Conservation (phyloP, 208 protist species). For the Crithidia sp. region DNA sequence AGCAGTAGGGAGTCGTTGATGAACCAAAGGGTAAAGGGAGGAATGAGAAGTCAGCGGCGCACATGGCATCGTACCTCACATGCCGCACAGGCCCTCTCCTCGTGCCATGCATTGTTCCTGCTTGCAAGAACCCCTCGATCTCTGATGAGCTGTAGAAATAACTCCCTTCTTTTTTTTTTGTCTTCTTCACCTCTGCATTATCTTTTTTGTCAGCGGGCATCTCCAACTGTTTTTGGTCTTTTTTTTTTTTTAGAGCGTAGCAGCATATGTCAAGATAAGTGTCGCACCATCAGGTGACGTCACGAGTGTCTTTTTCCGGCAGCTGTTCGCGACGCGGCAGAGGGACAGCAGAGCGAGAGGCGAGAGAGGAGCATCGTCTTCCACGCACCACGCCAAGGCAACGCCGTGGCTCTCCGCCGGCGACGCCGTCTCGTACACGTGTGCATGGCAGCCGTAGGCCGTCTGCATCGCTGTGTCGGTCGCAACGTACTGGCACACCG, state of each 20-base stretch:
- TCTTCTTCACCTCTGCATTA: too few species aligned
- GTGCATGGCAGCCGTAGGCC: slow-evolving; percentile 77
- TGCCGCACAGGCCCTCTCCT: too few species aligned
- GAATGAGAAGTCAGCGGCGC: too few species aligned
- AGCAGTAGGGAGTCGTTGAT: too few species aligned
- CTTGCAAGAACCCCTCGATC: too few species aligned
- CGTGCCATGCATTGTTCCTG: too few species aligned
- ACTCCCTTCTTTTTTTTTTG: too few species aligned
- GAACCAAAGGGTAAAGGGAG: too few species aligned
- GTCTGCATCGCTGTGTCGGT: slow-evolving; percentile 39
- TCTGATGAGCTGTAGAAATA: too few species aligned
- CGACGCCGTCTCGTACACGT: slow-evolving; percentile 57
- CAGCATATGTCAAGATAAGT: slow-evolving; percentile 54
- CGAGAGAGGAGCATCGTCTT: slow-evolving; percentile 22
- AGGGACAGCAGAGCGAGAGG: slow-evolving; percentile 56
- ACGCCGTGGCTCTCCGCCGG: slow-evolving; percentile 61
- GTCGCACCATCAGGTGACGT: slow-evolving; percentile 22
- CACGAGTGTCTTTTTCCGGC: slow-evolving; percentile 64
- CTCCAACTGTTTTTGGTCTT: not conserved
- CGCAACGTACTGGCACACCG: slow-evolving; percentile 47
- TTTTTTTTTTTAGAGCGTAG: slow-evolving; percentile 32
- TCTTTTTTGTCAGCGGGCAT: not conserved
- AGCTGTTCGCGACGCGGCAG: slow-evolving; percentile 81
- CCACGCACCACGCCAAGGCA: slow-evolving; percentile 66
- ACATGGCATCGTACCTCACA: too few species aligned